Conservation (phyloP, 257 asterid species). For the Petunia secreta region DNA sequence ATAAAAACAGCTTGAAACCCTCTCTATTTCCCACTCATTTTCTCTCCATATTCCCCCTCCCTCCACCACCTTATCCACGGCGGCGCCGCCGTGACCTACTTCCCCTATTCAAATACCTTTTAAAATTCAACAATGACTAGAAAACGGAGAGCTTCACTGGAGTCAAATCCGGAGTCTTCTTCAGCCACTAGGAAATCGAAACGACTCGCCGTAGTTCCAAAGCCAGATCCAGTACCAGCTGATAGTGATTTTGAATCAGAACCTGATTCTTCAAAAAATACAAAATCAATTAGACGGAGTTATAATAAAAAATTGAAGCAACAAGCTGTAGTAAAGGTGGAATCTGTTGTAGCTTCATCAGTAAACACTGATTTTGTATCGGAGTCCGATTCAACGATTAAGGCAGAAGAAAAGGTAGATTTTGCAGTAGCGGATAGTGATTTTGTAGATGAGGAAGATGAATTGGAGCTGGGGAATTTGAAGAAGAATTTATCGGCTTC, state of each 20-base stretch:
- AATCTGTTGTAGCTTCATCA: neutral
- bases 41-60: neutral
- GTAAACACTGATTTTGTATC: conserved; percentile 10
- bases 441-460: conserved; percentile 20
- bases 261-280: neutral
- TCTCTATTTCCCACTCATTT: neutral
- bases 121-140: neutral
- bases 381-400: neutral
- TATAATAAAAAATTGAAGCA: neutral
- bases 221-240: neutral
- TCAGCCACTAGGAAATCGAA: conserved; percentile 9
- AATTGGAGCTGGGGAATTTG: neutral
- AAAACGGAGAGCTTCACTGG: conserved; percentile 24
- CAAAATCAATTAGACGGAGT: neutral
- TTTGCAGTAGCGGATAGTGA: conserved; percentile 21
- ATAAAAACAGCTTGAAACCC: neutral
- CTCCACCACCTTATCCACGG: neutral
- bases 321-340: neutral
- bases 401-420: neutral
- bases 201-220: conserved; percentile 10
- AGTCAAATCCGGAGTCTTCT: neutral
- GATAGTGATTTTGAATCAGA: conserved; percentile 9
- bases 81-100: conserved; percentile 11
- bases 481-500: neutral
- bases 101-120: neutral